These are phyloP conservation scores for Mycena galopus DNA, from an alignment of 768 basidiomycete genomes.

Conservation along the genomic window DNA sequence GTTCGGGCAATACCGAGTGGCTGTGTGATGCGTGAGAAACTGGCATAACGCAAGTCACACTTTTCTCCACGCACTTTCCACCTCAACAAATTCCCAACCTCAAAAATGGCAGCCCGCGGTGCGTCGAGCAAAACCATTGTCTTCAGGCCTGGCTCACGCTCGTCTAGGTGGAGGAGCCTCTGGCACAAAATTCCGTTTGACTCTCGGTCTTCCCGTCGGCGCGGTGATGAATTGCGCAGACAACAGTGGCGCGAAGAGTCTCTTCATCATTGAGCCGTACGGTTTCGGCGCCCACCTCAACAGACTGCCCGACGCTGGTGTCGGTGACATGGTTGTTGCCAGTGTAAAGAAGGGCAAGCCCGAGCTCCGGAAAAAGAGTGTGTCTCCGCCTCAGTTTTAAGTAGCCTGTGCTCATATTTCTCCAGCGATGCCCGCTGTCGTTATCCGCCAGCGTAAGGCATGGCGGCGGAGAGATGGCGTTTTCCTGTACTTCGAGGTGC, in stretches of 20 bases:
- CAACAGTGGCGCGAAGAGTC: slow-evolving; percentile 98
- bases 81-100: not conserved
- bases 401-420: not conserved
- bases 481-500: slow-evolving; percentile 97
- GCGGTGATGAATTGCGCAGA: slow-evolving; percentile 98
- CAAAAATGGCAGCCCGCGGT: slow-evolving; percentile 32
- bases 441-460: slow-evolving; percentile 97
- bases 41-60: too few relatives aligned
- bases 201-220: slow-evolving; percentile 92
- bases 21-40: too few relatives aligned
- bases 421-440: slow-evolving; percentile 95
- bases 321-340: slow-evolving; percentile 95
- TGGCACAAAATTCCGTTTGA: slow-evolving; percentile 97
- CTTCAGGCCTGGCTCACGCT: not conserved
- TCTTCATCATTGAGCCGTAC: slow-evolving; percentile 95
- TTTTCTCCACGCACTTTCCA: not conserved
- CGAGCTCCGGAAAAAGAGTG: slow-evolving; percentile 99
- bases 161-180: slow-evolving; percentile 70
- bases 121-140: not conserved
- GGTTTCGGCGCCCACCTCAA: slow-evolving; percentile 97
- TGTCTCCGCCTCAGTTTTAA: slow-evolving; percentile 47
- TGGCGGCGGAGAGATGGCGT: slow-evolving; percentile 99
- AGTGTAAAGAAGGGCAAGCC: slow-evolving; percentile 99
- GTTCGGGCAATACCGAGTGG: too few relatives aligned
- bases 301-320: slow-evolving; percentile 95